Percentiles rank a stretch among this genome's conserved stretches.
These are phyloP conservation scores for Cucumis cinereus DNA, from an alignment of 306 rosid genomes.

Conservation along the genomic window DNA sequence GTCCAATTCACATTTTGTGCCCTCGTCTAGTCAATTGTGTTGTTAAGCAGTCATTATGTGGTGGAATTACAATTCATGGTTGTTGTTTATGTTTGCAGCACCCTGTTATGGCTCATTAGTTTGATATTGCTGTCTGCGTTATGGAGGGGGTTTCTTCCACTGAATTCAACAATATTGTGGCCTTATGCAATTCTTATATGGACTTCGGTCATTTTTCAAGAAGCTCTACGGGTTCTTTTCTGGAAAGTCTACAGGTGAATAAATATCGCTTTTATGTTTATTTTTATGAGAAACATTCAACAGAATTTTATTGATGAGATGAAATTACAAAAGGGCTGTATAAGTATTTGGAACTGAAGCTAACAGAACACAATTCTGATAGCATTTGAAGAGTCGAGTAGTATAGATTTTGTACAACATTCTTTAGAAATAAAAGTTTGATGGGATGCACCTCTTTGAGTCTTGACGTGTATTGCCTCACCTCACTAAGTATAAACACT, in stretches of 20 bases:
- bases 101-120: slow-evolving; percentile 80
- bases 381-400: too few species aligned
- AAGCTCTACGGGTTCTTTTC: slow-evolving; percentile 66
- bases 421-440: background rate
- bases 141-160: slow-evolving; percentile 83
- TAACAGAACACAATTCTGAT: too few species aligned
- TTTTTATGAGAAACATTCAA: too few species aligned
- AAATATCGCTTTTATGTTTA: background rate
- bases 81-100: slow-evolving; percentile 28
- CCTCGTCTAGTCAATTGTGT: background rate
- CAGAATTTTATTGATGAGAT: too few species aligned
- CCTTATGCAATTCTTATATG: slow-evolving; percentile 55
- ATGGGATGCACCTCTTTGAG: background rate
- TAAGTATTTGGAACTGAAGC: background rate
- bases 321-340: too few species aligned
- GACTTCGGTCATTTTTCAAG: slow-evolving; percentile 78
- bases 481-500: background rate
- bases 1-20: background rate
- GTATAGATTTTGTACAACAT: background rate
- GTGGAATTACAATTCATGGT: background rate
- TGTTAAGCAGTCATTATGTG: background rate
- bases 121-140: slow-evolving; percentile 67
- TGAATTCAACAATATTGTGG: slow-evolving; percentile 49
- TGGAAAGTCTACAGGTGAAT: slow-evolving; percentile 72
- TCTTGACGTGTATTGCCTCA: background rate